These are phyloP conservation scores for Pyrenochaeta sp. DNA, from an alignment of 2,329 filamentous ascomycete species.

Conservation along the genomic window DNA sequence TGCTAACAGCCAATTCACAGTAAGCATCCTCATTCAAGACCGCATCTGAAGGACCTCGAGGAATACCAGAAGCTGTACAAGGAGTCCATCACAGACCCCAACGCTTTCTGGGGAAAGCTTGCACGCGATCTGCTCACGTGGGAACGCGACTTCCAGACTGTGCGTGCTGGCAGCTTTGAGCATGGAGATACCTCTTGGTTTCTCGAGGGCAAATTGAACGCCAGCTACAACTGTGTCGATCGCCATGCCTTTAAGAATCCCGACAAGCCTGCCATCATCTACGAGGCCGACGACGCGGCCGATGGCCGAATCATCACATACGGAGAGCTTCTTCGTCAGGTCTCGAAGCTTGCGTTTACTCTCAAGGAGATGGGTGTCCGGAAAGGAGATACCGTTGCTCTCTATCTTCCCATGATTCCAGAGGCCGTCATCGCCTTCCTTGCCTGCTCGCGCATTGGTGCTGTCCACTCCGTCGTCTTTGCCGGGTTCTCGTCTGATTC, in stretches of 20 bases:
- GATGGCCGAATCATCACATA: constrained; percentile 93
- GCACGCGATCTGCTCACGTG: constrained; percentile 91
- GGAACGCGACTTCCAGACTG: constrained; percentile 90
- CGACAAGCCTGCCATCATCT: constrained; percentile 94
- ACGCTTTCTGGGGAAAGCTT: constrained; percentile 86
- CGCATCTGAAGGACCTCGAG: constrained; percentile 66
- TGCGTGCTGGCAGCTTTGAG: constrained; percentile 75
- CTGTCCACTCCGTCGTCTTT: constrained; percentile 96
- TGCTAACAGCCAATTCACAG: constrained; percentile 41
- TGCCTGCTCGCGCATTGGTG: constrained; percentile 89
- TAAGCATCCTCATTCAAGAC: constrained; percentile 66
- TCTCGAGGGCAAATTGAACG: constrained; percentile 89
- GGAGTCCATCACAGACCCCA: constrained; percentile 87
- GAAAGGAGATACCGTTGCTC: constrained; percentile 96
- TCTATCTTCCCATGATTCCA: constrained; percentile 99
- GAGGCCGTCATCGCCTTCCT: constrained; percentile 92
- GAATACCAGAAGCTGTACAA: constrained; percentile 72
- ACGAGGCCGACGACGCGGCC: constrained; percentile 90
- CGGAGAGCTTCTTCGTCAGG: constrained; percentile 88
- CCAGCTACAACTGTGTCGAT: constrained; percentile 96
- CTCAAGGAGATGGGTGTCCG: constrained; percentile 94
- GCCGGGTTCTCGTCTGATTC: constrained; percentile 98
- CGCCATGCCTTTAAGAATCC: constrained; percentile 96
- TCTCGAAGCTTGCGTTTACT: constrained; percentile 84
- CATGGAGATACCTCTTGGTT: constrained; percentile 95